A percentile compares a stretch with the other conserved stretches of the same genome.
Evolutionary conservation across 495 filamentous ascomycete genomes (phyloP).

Genomic region (Penicillium egyptiacum): DNA sequence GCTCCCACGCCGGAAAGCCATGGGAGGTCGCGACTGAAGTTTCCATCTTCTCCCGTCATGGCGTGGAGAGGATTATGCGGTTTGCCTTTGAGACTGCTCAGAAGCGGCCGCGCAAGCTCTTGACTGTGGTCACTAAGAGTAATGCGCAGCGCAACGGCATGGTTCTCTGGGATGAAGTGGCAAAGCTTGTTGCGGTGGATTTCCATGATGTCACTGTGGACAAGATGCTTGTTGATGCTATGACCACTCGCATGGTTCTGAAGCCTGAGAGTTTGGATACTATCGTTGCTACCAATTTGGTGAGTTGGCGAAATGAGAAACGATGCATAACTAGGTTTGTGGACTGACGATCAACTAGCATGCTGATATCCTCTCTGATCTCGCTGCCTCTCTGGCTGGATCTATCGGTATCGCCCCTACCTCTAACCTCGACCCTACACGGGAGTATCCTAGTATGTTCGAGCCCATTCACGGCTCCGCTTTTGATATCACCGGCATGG

Average conservation of each 20-base stretch:
- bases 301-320: slow-evolving; percentile 15
- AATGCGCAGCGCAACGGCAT: slow-evolving; percentile 60
- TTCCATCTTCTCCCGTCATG: slow-evolving; percentile 54
- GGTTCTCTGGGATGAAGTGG: slow-evolving; percentile 59
- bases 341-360: slow-evolving; percentile 33
- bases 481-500: slow-evolving; percentile 71
- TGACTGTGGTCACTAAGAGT: slow-evolving; percentile 61
- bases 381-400: slow-evolving; percentile 58
- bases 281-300: slow-evolving; percentile 57
- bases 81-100: slow-evolving; percentile 56
- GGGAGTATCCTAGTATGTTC: slow-evolving; percentile 62
- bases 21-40: slow-evolving; percentile 57
- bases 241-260: slow-evolving; percentile 58
- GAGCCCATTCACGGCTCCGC: slow-evolving; percentile 69
- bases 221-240: slow-evolving; percentile 62
- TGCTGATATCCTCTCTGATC: slow-evolving; percentile 57
- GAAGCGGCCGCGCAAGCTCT: slow-evolving; percentile 45
- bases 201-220: slow-evolving; percentile 55
- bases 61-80: slow-evolving; percentile 55
- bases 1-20: slow-evolving; percentile 48
- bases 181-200: slow-evolving; percentile 43
- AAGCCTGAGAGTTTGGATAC: slow-evolving; percentile 56
- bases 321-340: background rate
- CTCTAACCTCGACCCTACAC: slow-evolving; percentile 63
- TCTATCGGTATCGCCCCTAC: slow-evolving; percentile 61